A percentile compares a stretch with the other conserved stretches of the same genome.
Conservation (phyloP, 2,329 filamentous ascomycete genomes). For the Colletotrichum lindemuthianum region DNA sequence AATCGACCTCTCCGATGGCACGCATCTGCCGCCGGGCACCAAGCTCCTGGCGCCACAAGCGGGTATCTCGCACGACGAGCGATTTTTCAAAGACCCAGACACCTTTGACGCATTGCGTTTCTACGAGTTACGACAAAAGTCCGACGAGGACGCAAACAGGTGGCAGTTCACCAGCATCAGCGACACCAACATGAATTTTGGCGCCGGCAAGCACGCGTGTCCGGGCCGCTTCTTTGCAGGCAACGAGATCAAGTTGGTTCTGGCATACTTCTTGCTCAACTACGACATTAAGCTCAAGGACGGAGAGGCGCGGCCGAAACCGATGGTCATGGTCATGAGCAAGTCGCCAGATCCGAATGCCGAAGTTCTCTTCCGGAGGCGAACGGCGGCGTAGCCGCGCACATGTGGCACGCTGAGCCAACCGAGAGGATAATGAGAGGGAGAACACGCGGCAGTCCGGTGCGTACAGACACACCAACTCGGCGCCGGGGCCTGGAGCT, state of each 20-base stretch:
- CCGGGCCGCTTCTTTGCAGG: conserved; percentile 60
- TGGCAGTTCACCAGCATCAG: conserved; percentile 55
- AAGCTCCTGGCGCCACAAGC: conserved; percentile 53
- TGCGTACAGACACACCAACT: conserved; percentile 4
- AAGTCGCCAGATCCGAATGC: conserved; percentile 53
- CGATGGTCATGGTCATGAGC: conserved; percentile 51
- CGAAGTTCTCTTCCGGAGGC: conserved; percentile 52
- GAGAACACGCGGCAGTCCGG: neutral
- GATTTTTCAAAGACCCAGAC: conserved; percentile 52
- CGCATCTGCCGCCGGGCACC: conserved; percentile 53
- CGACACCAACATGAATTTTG: conserved; percentile 57
- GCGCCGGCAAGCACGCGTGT: conserved; percentile 58
- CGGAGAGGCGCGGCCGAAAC: conserved; percentile 50
- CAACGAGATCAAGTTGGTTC: conserved; percentile 57
- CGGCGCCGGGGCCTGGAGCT: conserved; percentile 29
- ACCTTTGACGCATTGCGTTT: conserved; percentile 61
- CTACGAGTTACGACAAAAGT: conserved; percentile 54
- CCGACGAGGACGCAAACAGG: conserved; percentile 49
- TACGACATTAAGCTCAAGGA: conserved; percentile 54
- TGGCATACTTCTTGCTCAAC: conserved; percentile 53
- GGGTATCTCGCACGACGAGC: conserved; percentile 53
- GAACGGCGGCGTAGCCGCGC: conserved; percentile 37
- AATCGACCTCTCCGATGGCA: conserved; percentile 57
- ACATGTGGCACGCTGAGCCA: neutral
- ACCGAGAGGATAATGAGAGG: neutral